Base-by-base conservation (phyloP, 495 filamentous ascomycete species). In the Thermochaetoides thermophila region DNA sequence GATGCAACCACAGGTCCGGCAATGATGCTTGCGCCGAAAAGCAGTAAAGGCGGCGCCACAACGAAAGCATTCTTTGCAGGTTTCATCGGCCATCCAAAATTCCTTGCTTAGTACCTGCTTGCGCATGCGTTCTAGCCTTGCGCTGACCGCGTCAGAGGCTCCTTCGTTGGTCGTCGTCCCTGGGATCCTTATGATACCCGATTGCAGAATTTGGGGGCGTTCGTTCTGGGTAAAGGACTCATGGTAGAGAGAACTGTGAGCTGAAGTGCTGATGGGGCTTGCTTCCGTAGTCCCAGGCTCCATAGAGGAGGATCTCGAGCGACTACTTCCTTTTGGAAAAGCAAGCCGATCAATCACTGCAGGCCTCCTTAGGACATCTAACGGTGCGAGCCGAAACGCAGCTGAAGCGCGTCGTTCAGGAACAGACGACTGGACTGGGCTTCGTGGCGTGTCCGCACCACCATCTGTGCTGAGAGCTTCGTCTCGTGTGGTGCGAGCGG, bases 41-140 rank as follows among this genome's bases (percentile, higher is more conserved):
- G 91, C 91, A 2, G 84, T 79, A 45, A 99, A 96, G 13, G 81
- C 68, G 40, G 83, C 77, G 27, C 76, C 78, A 46, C 91, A 99
- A 28, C 81, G 68, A 48, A 96, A 99, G 50, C 91, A 99, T 43
- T 95, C 87, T 56, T 87, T 96, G 28, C 85, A 87, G 49, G 91
- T 93, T 48, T 96, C 91, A 57, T 99, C 91, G 28, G 81, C 80
- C 91, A 99, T 99, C 91, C 91, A 99, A 49, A 91, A 96, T 34
- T 94, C 84, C 51, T 81, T 87, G 44, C 78, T 93, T 10, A 96
- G 61, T 20, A 95, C 69, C 50, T 80, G 83, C 46, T 81, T 86
- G 37, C 78, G 67, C 56, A 84, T 71, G 46, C 83, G 69, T 38
- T 76, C 68, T 16, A 78, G 60, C 22, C 68, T 61, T 27, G 67